Conservation (phyloP, 257 asterid species). For the Nicotiana sylvestris region DNA sequence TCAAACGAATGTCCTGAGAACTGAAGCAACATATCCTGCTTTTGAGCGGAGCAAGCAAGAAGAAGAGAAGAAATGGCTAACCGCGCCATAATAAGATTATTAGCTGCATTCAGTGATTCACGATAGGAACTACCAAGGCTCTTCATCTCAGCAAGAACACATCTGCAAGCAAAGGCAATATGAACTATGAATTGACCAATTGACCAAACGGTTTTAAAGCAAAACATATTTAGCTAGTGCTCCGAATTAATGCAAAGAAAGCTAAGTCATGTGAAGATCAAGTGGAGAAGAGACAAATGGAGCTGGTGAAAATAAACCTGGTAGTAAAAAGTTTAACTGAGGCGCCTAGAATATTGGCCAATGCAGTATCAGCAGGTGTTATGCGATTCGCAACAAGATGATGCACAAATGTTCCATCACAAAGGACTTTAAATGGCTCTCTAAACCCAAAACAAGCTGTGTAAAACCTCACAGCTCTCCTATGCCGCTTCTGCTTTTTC, state of each 20-base stretch:
- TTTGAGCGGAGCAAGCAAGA: background rate
- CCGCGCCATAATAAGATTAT: conserved; percentile 64
- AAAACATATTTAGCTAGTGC: background rate
- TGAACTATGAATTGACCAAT: too few relatives aligned
- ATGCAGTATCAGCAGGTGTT: conserved; percentile 86
- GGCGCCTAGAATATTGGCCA: conserved; percentile 66
- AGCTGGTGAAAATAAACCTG: background rate
- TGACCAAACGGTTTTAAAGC: background rate
- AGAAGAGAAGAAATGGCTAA: conserved; percentile 18
- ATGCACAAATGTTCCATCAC: conserved; percentile 95
- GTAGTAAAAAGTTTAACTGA: conserved; percentile 75
- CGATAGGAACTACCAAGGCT: conserved; percentile 61
- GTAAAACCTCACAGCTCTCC: conserved; percentile 72
- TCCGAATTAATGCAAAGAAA: background rate
- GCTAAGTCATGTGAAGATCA: background rate
- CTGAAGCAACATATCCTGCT: too few relatives aligned
- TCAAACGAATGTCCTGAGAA: conserved; percentile 9
- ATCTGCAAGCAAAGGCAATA: conserved; percentile 43
- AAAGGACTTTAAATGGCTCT: conserved; percentile 85
- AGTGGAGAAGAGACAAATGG: background rate
- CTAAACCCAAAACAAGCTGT: conserved; percentile 77
- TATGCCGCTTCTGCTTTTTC: conserved; percentile 73
- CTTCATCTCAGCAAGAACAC: conserved; percentile 73
- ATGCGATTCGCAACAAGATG: conserved; percentile 57
- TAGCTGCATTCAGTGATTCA: conserved; percentile 64